phyloP scores from a whole-genome alignment of 805 yeast genomes.

The Millerozyma miso region DNA sequence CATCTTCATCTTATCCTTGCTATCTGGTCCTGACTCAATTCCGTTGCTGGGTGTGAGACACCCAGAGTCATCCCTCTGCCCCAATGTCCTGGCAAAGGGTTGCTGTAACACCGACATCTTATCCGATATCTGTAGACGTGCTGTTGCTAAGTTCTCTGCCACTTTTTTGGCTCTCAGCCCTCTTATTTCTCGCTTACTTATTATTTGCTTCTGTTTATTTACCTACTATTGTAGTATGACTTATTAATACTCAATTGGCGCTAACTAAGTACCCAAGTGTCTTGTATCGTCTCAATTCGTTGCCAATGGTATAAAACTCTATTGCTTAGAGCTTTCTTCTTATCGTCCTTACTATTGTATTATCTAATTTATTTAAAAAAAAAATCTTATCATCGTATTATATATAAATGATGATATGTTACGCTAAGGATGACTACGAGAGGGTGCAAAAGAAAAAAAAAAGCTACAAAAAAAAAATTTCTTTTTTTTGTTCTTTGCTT shows the following conservation, averaged over 20 bases:
- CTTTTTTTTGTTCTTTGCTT: slow-evolving; percentile 5
- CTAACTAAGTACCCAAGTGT: background rate
- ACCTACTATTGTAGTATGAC: background rate
- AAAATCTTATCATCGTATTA: background rate
- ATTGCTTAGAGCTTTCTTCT: background rate
- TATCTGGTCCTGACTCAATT: slow-evolving; percentile 5
- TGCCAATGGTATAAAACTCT: background rate
- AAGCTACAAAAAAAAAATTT: slow-evolving; percentile 1
- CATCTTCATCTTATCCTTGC: background rate
- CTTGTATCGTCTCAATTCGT: background rate
- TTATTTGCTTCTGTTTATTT: background rate
- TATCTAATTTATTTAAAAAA: background rate
- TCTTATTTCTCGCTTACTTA: background rate
- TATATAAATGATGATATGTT: background rate
- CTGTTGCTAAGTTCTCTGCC: slow-evolving; percentile 1
- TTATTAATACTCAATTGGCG: background rate
- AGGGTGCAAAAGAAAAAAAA: background rate
- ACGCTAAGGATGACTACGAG: background rate
- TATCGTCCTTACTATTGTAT: background rate
- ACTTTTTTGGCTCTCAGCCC: too few species aligned
- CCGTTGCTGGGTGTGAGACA: slow-evolving; percentile 28
- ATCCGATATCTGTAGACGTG: background rate
- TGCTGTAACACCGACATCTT: slow-evolving; percentile 29
- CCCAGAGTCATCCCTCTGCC: slow-evolving; percentile 23
- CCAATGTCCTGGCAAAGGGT: slow-evolving; percentile 26